Evolutionary conservation across 2,329 filamentous ascomycete genomes (phyloP).

Genomic region (Colletotrichum endophyticum): DNA sequence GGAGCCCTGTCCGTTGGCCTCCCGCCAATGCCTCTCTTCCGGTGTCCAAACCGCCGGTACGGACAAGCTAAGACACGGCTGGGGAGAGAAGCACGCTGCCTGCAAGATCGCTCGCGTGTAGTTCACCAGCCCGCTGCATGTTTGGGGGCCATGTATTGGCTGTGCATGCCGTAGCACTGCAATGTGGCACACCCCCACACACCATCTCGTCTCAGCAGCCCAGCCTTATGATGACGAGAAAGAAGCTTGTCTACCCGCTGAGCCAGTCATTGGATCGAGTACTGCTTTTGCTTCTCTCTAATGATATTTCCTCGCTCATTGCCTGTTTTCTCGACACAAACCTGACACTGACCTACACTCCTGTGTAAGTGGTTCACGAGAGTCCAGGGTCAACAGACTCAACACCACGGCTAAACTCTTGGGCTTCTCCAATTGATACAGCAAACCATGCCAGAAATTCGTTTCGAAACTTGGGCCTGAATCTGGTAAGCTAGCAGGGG

Average conservation of each 20-base stretch:
- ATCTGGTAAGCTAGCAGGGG: not conserved
- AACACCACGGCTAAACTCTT: not conserved
- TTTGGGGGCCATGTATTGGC: slow-evolving; percentile 1
- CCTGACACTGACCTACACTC: not conserved
- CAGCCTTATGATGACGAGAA: not conserved
- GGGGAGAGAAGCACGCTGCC: not conserved
- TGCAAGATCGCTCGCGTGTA: not conserved
- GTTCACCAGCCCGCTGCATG: not conserved
- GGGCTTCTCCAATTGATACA: not conserved
- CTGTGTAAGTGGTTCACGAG: not conserved
- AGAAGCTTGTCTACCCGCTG: not conserved
- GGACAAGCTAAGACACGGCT: not conserved
- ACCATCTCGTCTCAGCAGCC: not conserved
- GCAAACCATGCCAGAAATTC: not conserved
- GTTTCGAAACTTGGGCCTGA: not conserved
- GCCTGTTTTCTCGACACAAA: not conserved
- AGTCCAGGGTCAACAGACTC: not conserved
- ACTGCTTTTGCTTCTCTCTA: not conserved
- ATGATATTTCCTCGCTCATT: not conserved
- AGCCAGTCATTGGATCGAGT: not conserved
- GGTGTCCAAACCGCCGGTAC: not conserved
- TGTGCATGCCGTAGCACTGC: not conserved
- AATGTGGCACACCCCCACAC: not conserved
- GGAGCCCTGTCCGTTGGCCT: not conserved
- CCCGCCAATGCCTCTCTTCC: not conserved